phyloP scores from a whole-genome alignment of 139 green algal genomes.

The Chlorella sp. region DNA sequence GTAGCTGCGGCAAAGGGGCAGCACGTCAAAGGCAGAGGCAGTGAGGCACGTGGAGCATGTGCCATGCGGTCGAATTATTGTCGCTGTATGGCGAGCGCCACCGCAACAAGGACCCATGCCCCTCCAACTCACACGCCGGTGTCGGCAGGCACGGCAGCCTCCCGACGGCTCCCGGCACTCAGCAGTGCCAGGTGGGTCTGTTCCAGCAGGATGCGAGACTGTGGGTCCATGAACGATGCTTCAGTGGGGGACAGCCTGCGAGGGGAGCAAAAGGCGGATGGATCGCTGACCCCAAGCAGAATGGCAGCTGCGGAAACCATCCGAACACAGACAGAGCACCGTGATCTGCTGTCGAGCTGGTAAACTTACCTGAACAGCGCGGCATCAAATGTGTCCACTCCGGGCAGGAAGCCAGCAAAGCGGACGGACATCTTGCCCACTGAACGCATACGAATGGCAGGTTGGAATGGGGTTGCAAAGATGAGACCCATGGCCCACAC shows the following conservation, averaged over 20 bases:
- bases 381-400: slow-evolving; percentile 70
- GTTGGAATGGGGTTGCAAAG: too few relatives aligned
- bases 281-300: too few relatives aligned
- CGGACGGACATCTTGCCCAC: slow-evolving; percentile 61
- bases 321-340: too few relatives aligned
- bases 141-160: background rate
- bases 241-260: slow-evolving; percentile 33
- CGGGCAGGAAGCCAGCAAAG: slow-evolving; percentile 67
- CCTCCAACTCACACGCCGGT: slow-evolving; percentile 19
- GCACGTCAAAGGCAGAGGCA: too few relatives aligned
- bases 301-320: too few relatives aligned
- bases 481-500: too few relatives aligned
- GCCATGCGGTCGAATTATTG: too few relatives aligned
- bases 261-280: background rate
- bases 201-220: slow-evolving; percentile 53
- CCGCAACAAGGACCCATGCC: too few relatives aligned
- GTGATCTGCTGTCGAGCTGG: too few relatives aligned
- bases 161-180: background rate
- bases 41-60: too few relatives aligned
- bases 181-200: background rate
- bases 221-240: slow-evolving; percentile 51
- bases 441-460: too few relatives aligned
- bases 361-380: slow-evolving; percentile 36
- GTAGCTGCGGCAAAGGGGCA: background rate
- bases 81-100: too few relatives aligned